Conservation (phyloP, 75 land plant genomes). For the Pinus albicaulis region DNA sequence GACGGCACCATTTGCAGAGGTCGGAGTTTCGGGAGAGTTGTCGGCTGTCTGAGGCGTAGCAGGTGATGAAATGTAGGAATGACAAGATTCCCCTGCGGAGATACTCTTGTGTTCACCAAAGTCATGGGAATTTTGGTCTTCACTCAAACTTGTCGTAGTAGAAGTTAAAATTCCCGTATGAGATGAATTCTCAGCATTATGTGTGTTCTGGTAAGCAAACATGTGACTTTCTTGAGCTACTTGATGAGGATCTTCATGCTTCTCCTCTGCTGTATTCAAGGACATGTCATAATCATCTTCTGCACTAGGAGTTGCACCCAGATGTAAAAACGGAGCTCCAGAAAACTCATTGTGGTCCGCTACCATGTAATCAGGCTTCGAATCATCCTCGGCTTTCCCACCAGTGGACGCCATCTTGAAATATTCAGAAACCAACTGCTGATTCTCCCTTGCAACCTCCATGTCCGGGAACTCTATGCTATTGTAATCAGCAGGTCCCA, state of each 20-base stretch:
- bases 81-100: conserved; percentile 10
- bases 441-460: conserved; percentile 47
- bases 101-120: conserved; percentile 27
- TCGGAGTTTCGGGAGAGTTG: conserved; percentile 27
- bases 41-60: conserved; percentile 10
- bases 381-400: not conserved
- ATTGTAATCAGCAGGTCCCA: conserved; percentile 45
- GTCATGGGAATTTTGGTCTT: conserved; percentile 29
- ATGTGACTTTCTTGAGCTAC: conserved; percentile 14
- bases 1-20: conserved; percentile 21
- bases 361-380: not conserved
- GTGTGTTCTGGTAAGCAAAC: conserved; percentile 23
- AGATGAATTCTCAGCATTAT: conserved; percentile 14
- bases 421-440: conserved; percentile 64
- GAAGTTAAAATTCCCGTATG: conserved; percentile 33
- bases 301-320: conserved; percentile 32
- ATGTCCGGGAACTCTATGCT: conserved; percentile 71
- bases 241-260: conserved; percentile 8
- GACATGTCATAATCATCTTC: conserved; percentile 51
- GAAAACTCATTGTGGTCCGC: conserved; percentile 2
- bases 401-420: conserved; percentile 26
- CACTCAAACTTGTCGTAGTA: conserved; percentile 48
- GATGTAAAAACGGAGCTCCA: conserved; percentile 40
- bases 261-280: conserved; percentile 15
- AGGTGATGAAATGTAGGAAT: conserved; percentile 12